Evolutionary conservation across 345 rosid genomes (phyloP), one percentile per base, ranked within the genome.

Genomic region (Syzygium aromaticum): DNA sequence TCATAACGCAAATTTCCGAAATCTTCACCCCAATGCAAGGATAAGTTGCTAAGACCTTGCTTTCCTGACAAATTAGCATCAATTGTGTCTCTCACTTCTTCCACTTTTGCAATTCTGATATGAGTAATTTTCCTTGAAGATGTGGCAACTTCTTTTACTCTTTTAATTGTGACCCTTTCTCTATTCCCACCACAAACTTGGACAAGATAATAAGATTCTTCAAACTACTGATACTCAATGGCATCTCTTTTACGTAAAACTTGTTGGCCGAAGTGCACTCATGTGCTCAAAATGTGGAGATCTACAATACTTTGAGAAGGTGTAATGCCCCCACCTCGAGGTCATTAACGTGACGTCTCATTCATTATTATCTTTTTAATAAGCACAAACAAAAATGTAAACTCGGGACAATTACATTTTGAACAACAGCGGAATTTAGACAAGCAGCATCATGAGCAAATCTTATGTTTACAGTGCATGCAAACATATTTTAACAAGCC

Each of bases 71-170:
- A 28, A 63, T 63, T 1, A 13, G 73, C 73, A 61, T 61, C 73
- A 0, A 13, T 0, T 0, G 9, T 38, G 0, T 61, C 67, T 61
- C 2, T n/a, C 0, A 13, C 67, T n/a, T 6, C 17, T 61, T 61
- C 17, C 17, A 61, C 67, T n/a, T 61, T n/a, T n/a, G 67, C 67
- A 61, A 61, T 5, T 61, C 19, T 6, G 19, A 61, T 27, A 61
- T 28, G 77, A 28, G 1, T 30, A 63, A 28, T 28, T 63, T 40
- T 63, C 77, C 77, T n/a, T 63, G 38, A 63, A 63, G 77, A 30
- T 6, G 0, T 28, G 40, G 5, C 77, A 63, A 63, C 5, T 63
- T 63, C 11, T 63, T n/a, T 63, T 28, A 63, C 38, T 63, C 77
- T 19, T 63, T 28, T 27, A 63, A 28, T 5, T 0, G 21, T 28